Base-by-base conservation (phyloP, 2,329 filamentous ascomycete genomes). In the Colletotrichum higginsianum region DNA sequence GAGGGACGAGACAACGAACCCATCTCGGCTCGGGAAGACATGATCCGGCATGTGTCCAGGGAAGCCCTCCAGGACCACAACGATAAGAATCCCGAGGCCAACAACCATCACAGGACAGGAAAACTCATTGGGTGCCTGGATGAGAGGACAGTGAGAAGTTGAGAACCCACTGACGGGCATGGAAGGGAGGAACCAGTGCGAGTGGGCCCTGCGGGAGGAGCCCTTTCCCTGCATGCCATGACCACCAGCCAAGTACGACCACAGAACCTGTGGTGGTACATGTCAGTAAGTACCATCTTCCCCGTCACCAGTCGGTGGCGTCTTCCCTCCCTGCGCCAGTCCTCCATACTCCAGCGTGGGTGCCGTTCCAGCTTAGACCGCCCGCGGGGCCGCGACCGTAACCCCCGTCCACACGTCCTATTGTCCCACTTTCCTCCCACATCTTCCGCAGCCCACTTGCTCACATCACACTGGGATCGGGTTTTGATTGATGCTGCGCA, bases 261-360 rank as follows among this genome's bases (percentile, higher is more conserved):
- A n/a, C 18, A 21, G 44, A 49, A 21, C n/a, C 30, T 0, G 0
- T 30, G 44, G 3, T 2, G 30, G 38, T 62, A 60, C 44, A 42
- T 38, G 52, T 55, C 18, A 7, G 3, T 5, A 16, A 26, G 64
- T 63, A 47, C 53, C 35, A 9, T 38, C 35, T n/a, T 40, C 7
- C 13, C 42, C 18, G 63, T 42, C 55, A 52, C 47, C 35, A 38
- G 35, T 9, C 8, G 8, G 35, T 52, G 6, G 35, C n/a, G 13
- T n/a, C 64, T 58, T 60, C 35, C 38, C 16, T 47, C 68, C 68
- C 60, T 68, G 65, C 65, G 40, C 21, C 65, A 58, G 58, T 71
- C 50, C 65, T 55, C 44, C 13, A 50, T 18, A 52, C 68, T 35
- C 46, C 52, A 62, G 44, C 23, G 21, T 21, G 44, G 50, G 40